A percentile compares a stretch with the other conserved stretches of the same genome.
phyloP scores from a whole-genome alignment of 73 alveolate species.

The Paramecium sexaurelia region DNA sequence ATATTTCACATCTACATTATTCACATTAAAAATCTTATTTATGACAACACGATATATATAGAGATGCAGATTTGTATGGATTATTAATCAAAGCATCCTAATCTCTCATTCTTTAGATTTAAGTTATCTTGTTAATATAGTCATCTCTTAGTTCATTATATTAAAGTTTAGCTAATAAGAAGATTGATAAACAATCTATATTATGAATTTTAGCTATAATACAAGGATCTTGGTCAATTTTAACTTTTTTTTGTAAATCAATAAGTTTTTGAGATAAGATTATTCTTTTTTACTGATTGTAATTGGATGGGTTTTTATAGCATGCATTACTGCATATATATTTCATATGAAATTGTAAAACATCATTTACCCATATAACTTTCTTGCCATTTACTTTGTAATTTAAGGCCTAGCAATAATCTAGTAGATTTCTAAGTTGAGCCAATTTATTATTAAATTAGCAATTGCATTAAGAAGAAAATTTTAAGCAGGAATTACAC shows the following conservation, averaged over 20 bases:
- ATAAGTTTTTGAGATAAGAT: background rate
- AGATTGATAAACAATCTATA: background rate
- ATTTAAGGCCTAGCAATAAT: background rate
- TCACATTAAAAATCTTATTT: constrained; percentile 14
- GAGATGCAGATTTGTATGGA: background rate
- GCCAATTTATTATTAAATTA: background rate
- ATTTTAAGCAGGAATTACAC: background rate
- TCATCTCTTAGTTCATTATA: background rate
- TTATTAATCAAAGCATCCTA: background rate
- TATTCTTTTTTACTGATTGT: background rate
- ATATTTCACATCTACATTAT: background rate
- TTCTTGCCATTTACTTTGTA: background rate
- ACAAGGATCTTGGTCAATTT: background rate
- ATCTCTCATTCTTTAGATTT: background rate
- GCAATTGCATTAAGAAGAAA: background rate
- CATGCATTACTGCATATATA: background rate
- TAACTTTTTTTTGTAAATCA: background rate
- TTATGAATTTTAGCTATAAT: background rate
- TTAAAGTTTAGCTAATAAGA: background rate
- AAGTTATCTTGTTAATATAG: background rate
- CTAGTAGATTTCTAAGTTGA: background rate
- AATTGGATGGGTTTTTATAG: background rate
- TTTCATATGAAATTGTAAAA: background rate
- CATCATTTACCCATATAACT: background rate
- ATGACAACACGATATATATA: constrained; percentile 5